phyloP scores from a whole-genome alignment of 2,329 filamentous ascomycete species.

The Sphaerostilbella broomeana region DNA sequence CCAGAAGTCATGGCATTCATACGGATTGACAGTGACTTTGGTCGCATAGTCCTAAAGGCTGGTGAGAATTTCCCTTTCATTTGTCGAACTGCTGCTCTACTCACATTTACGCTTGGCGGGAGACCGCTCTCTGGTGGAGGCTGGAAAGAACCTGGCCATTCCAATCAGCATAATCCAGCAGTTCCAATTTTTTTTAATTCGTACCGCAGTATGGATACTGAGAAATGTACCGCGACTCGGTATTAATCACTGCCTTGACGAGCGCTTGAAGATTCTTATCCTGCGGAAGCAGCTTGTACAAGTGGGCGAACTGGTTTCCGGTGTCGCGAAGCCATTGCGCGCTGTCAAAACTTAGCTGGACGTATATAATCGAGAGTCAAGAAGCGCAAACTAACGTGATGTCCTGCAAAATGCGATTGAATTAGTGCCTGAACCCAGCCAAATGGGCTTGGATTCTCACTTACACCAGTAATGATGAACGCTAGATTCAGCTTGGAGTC shows the following conservation, averaged over 20 bases:
- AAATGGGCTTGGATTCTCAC: too few species aligned
- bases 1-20: too few species aligned
- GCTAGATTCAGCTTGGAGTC: slow-evolving; percentile 57
- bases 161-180: neutral
- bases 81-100: neutral
- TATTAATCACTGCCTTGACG: slow-evolving; percentile 65
- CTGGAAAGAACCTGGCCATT: slow-evolving; percentile 66
- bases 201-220: slow-evolving; percentile 64
- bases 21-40: slow-evolving; percentile 21
- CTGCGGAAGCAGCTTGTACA: slow-evolving; percentile 52
- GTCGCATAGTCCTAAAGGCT: slow-evolving; percentile 16
- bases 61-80: neutral
- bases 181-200: neutral
- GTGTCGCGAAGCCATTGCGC: slow-evolving; percentile 73
- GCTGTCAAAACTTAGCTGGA: slow-evolving; percentile 7
- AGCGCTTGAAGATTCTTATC: slow-evolving; percentile 57
- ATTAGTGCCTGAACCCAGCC: too few species aligned
- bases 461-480: slow-evolving; percentile 79
- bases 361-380: neutral
- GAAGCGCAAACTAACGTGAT: slow-evolving; percentile 17
- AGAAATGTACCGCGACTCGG: slow-evolving; percentile 62
- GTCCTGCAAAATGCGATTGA: slow-evolving; percentile 18
- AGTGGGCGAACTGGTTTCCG: slow-evolving; percentile 65
- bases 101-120: slow-evolving; percentile 20
- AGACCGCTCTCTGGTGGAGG: slow-evolving; percentile 66